Evolutionary conservation across 306 rosid species (phyloP).

Genomic region (Vicia sativa): DNA sequence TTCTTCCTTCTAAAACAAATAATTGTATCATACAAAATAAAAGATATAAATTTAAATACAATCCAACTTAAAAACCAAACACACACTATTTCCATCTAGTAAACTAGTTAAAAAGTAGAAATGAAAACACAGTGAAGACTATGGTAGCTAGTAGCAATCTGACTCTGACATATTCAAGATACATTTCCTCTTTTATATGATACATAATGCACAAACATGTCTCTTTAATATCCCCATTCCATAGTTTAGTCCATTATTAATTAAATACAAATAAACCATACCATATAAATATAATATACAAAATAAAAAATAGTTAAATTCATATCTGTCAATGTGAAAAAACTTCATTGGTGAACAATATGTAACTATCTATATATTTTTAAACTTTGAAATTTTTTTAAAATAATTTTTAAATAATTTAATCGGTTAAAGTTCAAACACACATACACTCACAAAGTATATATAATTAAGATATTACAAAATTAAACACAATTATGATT

Average conservation of each 20-base stretch:
- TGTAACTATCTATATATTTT: too few species aligned
- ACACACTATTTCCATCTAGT: neutral
- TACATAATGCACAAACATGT: constrained; percentile 9
- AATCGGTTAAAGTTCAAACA: too few species aligned
- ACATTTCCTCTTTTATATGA: constrained; percentile 26
- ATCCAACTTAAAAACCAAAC: too few species aligned
- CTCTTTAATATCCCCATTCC: constrained; percentile 1
- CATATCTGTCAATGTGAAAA: too few species aligned
- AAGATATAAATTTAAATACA: too few species aligned
- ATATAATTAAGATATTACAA: too few species aligned
- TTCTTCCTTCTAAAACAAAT: too few species aligned
- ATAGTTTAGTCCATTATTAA: constrained; percentile 1
- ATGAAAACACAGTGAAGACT: neutral
- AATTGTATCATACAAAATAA: too few species aligned
- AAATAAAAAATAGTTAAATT: neutral
- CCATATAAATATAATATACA: neutral
- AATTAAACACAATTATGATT: too few species aligned
- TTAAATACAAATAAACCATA: neutral
- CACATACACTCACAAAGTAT: too few species aligned
- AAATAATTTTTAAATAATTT: too few species aligned
- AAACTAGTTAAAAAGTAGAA: neutral
- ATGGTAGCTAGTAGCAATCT: neutral
- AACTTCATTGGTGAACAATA: too few species aligned
- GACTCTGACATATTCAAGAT: constrained; percentile 17
- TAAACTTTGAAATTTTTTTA: neutral